phyloP scores from a whole-genome alignment of 495 filamentous ascomycete species.

The Lophium mytilinum region DNA sequence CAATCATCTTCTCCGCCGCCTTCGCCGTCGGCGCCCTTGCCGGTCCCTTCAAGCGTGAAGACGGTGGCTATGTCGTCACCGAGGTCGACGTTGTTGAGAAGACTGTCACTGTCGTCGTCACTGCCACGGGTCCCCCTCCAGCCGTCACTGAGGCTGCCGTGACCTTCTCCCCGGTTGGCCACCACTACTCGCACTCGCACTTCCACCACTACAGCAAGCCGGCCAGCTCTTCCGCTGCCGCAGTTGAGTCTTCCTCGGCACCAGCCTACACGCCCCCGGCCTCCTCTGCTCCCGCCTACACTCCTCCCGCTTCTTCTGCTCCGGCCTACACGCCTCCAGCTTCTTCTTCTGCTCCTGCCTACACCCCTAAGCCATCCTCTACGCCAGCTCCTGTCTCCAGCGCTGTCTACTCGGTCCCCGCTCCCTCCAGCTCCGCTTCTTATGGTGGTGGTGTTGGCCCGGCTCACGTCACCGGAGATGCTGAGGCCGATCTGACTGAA shows the following conservation, averaged over 20 bases:
- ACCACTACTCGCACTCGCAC: not conserved
- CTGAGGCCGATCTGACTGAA: slow-evolving; percentile 5
- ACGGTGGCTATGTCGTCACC: slow-evolving; percentile 13
- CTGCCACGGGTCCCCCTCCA: slow-evolving; percentile 5
- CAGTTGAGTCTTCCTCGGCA: slow-evolving; percentile 1
- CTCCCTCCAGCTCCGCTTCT: slow-evolving; percentile 3
- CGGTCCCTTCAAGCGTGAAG: slow-evolving; percentile 47
- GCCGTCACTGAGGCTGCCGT: slow-evolving; percentile 16
- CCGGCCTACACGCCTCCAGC: not conserved
- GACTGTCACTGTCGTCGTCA: not conserved
- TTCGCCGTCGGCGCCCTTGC: slow-evolving; percentile 55
- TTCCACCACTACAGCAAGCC: not conserved
- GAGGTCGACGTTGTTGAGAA: not conserved
- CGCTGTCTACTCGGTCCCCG: slow-evolving; percentile 7
- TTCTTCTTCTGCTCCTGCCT: not conserved
- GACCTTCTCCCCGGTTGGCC: slow-evolving; percentile 6
- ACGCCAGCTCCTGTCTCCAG: not conserved
- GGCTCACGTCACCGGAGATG: slow-evolving; percentile 6
- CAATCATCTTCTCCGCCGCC: slow-evolving; percentile 52
- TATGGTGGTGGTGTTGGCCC: slow-evolving; percentile 1
- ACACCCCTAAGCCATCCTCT: not conserved
- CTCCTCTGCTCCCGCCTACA: not conserved
- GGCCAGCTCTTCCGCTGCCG: not conserved
- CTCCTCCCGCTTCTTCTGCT: not conserved
- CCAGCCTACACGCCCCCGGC: not conserved